A percentile compares a stretch with the other conserved stretches of the same genome.
phyloP scores from a whole-genome alignment of 495 filamentous ascomycete species.

The Xylaria cubensis region DNA sequence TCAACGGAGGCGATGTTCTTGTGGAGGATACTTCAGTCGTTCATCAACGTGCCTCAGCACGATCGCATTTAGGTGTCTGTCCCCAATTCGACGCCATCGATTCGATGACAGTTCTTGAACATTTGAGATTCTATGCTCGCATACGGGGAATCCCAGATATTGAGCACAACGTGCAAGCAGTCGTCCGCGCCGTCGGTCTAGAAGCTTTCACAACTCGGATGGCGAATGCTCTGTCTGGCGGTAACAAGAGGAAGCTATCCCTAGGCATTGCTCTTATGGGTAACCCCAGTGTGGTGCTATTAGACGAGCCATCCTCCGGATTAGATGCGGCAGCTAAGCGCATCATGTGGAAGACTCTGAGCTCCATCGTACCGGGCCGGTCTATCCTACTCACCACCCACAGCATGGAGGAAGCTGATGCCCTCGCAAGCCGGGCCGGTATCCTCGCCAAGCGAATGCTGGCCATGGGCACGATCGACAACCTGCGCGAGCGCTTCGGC shows the following conservation, averaged over 20 bases:
- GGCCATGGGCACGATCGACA: slow-evolving; percentile 68
- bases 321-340: slow-evolving; percentile 77
- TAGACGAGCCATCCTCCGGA: slow-evolving; percentile 74
- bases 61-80: slow-evolving; percentile 77
- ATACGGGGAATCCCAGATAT: slow-evolving; percentile 69
- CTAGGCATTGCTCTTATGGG: slow-evolving; percentile 81
- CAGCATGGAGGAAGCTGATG: slow-evolving; percentile 81
- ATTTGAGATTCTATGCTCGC: slow-evolving; percentile 76
- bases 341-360: slow-evolving; percentile 76
- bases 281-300: slow-evolving; percentile 72
- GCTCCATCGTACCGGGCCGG: slow-evolving; percentile 62
- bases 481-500: slow-evolving; percentile 65
- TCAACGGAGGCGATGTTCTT: slow-evolving; percentile 68
- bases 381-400: slow-evolving; percentile 78
- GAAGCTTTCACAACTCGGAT: slow-evolving; percentile 64
- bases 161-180: slow-evolving; percentile 65
- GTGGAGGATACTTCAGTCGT: slow-evolving; percentile 76
- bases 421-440: slow-evolving; percentile 71
- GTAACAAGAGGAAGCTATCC: slow-evolving; percentile 75
- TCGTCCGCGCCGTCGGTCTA: slow-evolving; percentile 66
- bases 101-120: slow-evolving; percentile 73
- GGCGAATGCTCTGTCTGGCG: slow-evolving; percentile 71
- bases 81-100: slow-evolving; percentile 76
- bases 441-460: slow-evolving; percentile 77
- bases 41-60: slow-evolving; percentile 66